Evolutionary conservation across 352 stramenopile species (phyloP).

Genomic region (Phytophthora chlamydospora): DNA sequence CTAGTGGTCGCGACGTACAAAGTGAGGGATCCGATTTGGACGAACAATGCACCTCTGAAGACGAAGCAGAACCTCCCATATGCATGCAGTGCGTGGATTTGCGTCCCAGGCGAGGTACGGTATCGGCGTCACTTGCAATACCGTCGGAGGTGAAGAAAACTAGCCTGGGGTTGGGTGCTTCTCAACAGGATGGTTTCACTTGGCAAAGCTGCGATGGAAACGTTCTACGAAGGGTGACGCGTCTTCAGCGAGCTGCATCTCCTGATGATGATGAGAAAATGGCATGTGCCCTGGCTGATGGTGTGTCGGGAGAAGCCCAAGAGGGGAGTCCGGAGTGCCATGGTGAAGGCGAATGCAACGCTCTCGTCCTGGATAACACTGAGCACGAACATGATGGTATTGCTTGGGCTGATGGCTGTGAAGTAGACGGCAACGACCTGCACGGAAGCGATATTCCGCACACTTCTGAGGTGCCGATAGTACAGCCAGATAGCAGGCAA

Average conservation of each 20-base stretch:
- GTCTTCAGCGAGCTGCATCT: neutral
- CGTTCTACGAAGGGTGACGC: slow-evolving; percentile 12
- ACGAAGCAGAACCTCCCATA: neutral
- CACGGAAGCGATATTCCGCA: neutral
- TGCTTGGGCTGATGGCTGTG: too few relatives aligned
- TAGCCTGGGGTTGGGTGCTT: slow-evolving; percentile 3
- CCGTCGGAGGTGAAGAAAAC: neutral
- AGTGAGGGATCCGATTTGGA: neutral
- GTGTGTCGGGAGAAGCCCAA: too few relatives aligned
- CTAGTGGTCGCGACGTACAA: neutral
- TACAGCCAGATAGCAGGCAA: neutral
- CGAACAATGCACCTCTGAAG: neutral
- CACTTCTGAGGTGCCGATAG: neutral
- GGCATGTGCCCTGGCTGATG: too few relatives aligned
- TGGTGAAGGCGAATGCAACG: too few relatives aligned
- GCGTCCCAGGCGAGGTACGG: neutral
- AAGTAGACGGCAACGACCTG: too few relatives aligned
- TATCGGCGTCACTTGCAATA: slow-evolving; percentile 22
- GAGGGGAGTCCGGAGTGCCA: too few relatives aligned
- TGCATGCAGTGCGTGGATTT: neutral
- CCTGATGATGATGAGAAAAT: neutral
- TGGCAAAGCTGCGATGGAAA: slow-evolving; percentile 38
- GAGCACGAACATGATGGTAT: too few relatives aligned
- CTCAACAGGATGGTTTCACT: neutral
- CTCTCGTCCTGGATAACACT: too few relatives aligned